phyloP scores from a whole-genome alignment of 225 moss, liverwort and hornwort species.

The Pseudisothecium myosuroides region DNA sequence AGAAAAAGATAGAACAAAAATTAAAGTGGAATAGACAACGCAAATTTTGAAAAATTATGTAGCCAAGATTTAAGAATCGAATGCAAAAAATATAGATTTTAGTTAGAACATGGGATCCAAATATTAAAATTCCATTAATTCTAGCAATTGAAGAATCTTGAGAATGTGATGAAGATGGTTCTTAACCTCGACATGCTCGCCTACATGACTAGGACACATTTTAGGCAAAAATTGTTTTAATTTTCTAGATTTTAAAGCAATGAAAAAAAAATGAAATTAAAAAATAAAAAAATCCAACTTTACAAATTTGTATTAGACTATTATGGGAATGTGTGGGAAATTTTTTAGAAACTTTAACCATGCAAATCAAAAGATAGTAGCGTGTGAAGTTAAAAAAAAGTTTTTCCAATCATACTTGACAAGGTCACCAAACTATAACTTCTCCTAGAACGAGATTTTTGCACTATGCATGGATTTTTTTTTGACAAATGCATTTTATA shows the following conservation, averaged over 20 bases:
- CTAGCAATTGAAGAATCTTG: background rate
- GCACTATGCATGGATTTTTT: too few species aligned
- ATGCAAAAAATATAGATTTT: background rate
- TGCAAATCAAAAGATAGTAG: too few species aligned
- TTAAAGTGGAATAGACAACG: background rate
- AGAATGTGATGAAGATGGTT: background rate
- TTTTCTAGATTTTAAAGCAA: rapidly evolving
- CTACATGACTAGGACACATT: too few species aligned
- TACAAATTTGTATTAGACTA: background rate
- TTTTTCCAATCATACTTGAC: too few species aligned
- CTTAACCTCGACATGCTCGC: too few species aligned
- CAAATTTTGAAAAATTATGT: background rate
- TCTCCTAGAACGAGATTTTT: too few species aligned
- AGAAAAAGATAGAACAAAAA: background rate
- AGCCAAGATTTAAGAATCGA: background rate
- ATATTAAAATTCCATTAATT: background rate
- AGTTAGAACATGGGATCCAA: rapidly evolving
- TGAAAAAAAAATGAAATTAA: too few species aligned
- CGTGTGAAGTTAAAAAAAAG: too few species aligned
- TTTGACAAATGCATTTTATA: too few species aligned
- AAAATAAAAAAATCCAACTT: rapidly evolving
- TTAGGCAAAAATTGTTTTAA: too few species aligned
- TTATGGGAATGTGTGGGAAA: background rate
- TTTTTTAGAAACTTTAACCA: too few species aligned
- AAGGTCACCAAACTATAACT: too few species aligned